Evolutionary conservation across 225 moss, liverwort and hornwort genomes (phyloP).

Genomic region (Ulota crispa): DNA sequence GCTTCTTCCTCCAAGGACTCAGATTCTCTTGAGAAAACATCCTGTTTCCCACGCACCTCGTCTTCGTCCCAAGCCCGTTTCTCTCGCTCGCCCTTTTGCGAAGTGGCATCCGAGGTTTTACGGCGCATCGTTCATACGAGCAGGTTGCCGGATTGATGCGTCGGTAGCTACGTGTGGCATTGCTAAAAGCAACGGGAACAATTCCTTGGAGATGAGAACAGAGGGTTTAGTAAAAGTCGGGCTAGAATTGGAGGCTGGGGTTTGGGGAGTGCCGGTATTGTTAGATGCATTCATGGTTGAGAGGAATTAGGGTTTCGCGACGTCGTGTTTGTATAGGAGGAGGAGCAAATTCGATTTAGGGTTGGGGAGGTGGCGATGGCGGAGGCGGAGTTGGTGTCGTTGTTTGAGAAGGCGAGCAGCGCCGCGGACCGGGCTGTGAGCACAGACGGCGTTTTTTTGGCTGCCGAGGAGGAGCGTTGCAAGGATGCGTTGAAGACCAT

Average conservation of each 20-base stretch:
- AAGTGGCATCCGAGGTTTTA: neutral
- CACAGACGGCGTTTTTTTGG: constrained; percentile 43
- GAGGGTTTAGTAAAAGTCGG: neutral
- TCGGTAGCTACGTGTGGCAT: neutral
- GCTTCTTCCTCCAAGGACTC: neutral
- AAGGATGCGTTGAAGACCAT: constrained; percentile 72
- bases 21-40: neutral
- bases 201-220: constrained; percentile 22
- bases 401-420: constrained; percentile 84
- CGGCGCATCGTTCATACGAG: neutral
- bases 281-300: constrained; percentile 10
- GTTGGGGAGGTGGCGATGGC: constrained; percentile 36
- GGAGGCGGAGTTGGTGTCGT: constrained; percentile 64
- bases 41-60: neutral
- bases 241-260: neutral
- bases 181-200: neutral
- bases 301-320: neutral
- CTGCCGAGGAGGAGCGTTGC: constrained; percentile 76
- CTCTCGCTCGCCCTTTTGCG: neutral
- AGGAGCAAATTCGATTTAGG: constrained; percentile 13
- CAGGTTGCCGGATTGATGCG: neutral
- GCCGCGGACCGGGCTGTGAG: constrained; percentile 63
- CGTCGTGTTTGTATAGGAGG: neutral
- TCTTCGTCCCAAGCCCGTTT: neutral
- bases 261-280: constrained; percentile 15